Conservation (phyloP, 345 rosid genomes). For the Triadica sebifera region DNA sequence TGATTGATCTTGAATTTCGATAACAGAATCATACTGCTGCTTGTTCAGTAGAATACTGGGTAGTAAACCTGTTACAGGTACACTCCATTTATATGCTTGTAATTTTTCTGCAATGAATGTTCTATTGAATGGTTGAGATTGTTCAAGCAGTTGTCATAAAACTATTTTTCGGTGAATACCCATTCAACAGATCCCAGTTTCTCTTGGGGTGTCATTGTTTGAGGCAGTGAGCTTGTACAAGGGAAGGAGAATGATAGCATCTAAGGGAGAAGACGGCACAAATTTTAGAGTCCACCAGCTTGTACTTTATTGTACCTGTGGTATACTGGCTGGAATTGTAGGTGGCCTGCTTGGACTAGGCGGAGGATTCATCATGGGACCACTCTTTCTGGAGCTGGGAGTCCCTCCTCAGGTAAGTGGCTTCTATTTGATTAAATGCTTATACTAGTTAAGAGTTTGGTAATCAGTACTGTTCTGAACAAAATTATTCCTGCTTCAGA, state of each 20-base stretch:
- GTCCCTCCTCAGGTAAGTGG: constrained; percentile 38
- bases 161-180: neutral
- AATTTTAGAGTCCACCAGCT: constrained; percentile 26
- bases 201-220: constrained; percentile 32
- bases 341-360: constrained; percentile 43
- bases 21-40: constrained; percentile 37
- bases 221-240: constrained; percentile 37
- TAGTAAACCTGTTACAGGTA: constrained; percentile 50
- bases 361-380: constrained; percentile 47
- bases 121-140: neutral
- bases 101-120: neutral
- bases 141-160: neutral
- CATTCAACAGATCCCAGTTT: constrained; percentile 36
- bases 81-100: neutral
- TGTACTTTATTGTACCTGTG: constrained; percentile 21
- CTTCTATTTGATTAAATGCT: neutral
- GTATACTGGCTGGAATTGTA: constrained; percentile 34
- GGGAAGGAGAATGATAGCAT: constrained; percentile 34
- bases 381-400: constrained; percentile 43
- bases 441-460: no score
- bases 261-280: constrained; percentile 28
- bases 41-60: constrained; percentile 49
- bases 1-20: constrained; percentile 12
- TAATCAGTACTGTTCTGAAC: no score
- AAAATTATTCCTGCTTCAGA: no score